These are phyloP conservation scores for Fusarium stilboides DNA, from an alignment of 2,329 filamentous ascomycete genomes.

Conservation along the genomic window DNA sequence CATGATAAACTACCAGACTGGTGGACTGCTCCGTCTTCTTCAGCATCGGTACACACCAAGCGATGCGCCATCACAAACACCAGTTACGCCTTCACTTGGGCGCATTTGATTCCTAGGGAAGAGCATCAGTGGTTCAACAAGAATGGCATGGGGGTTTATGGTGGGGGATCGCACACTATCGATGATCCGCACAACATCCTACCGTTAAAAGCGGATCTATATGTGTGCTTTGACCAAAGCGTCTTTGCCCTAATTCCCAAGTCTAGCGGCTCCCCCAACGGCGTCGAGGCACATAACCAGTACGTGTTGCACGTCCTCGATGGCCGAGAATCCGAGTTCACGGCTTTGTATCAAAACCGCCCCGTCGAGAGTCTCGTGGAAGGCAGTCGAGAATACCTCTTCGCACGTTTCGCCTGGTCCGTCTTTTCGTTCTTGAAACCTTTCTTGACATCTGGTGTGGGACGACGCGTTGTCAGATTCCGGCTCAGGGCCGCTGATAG, in stretches of 20 bases:
- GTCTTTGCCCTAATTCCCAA: slow-evolving; percentile 39
- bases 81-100: slow-evolving; percentile 40
- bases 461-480: slow-evolving; percentile 22
- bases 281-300: not conserved
- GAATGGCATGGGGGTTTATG: slow-evolving; percentile 41
- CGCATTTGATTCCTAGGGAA: slow-evolving; percentile 35
- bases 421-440: slow-evolving; percentile 32
- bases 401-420: slow-evolving; percentile 35
- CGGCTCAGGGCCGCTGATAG: slow-evolving; percentile 15
- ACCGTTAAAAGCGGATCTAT: slow-evolving; percentile 38
- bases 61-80: slow-evolving; percentile 42
- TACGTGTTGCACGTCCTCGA: slow-evolving; percentile 33
- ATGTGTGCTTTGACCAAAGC: slow-evolving; percentile 40
- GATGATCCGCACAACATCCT: slow-evolving; percentile 40
- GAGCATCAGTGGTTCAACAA: slow-evolving; percentile 41
- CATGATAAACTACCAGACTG: slow-evolving; percentile 35
- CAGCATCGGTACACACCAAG: slow-evolving; percentile 8
- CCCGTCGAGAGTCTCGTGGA: slow-evolving; percentile 18
- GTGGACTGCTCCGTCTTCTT: slow-evolving; percentile 23
- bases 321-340: slow-evolving; percentile 34
- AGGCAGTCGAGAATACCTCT: slow-evolving; percentile 34
- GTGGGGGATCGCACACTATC: slow-evolving; percentile 34
- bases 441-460: slow-evolving; percentile 35
- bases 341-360: slow-evolving; percentile 33
- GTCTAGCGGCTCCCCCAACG: not conserved